Evolutionary conservation across 441 rosid species (phyloP), one percentile per base, ranked within the genome.

Genomic region (Theobroma grandiflorum): DNA sequence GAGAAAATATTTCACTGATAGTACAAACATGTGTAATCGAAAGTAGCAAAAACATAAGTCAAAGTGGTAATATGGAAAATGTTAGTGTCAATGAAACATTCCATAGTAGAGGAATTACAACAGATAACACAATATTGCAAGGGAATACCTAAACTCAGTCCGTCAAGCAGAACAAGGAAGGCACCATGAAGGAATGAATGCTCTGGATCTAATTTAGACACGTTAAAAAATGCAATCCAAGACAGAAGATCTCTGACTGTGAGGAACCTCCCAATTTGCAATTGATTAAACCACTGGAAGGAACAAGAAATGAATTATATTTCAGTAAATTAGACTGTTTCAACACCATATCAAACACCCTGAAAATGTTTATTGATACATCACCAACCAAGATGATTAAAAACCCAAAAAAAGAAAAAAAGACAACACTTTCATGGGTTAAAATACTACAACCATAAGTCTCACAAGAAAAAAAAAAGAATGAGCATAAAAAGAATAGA

Each of bases 161-260:
- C 99, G 90, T 95, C 99, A 78, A 97, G 97, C 87, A 97, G 85
- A 88, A 92, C 92, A 79, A 97, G 99, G 87, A 95, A 97, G 83
- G 91, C 92, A 70, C 99, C 99, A 82, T 97, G 99, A 74, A 94
- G 85, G 71, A 93, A 87, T 40, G 98, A 93, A 86, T 79, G 78
- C 78, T 87, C 90, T 73, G 89, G 81, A 85, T 90, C 97, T 79
- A 97, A 85, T 81, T 82, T 86, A 38, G 93, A 88, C 68, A 81
- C 83, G 49, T 90, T 89, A 75, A 93, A 84, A 86, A 97, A 97
- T 59, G 89, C 88, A 78, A 95, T 81, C 99, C 99, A 97, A 75
- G 99, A 90, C 68, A 97, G 87, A 74, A 97, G 97, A 90, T 97
- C 99, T 88, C 99, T 92, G 80, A 97, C 93, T 59, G 99, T 95